Percentiles rank a stretch among this genome's conserved stretches.
phyloP scores from a whole-genome alignment of 78 protist genomes.

The Dictyostelium firmibasis region DNA sequence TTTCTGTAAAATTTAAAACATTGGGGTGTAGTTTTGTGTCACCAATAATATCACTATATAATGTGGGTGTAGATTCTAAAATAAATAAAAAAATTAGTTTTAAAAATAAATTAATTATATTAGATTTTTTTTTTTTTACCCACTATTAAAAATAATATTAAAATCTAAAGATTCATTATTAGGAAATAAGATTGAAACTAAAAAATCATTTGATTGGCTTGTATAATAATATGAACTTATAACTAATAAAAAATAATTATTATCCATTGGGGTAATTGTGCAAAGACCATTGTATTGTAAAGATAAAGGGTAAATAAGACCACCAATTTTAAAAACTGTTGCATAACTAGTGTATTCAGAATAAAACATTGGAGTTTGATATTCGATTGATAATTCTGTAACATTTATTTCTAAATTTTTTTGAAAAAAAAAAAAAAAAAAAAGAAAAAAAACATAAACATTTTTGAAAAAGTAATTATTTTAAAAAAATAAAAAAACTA shows the following conservation, averaged over 20 bases:
- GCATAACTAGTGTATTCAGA: background rate
- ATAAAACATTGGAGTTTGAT: background rate
- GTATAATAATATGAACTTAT: background rate
- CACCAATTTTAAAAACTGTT: background rate
- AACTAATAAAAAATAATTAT: too few species aligned
- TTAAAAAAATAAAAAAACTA: too few species aligned
- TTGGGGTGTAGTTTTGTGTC: background rate
- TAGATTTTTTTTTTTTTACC: background rate
- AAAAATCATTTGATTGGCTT: background rate
- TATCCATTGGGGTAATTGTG: background rate
- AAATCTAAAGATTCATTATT: background rate
- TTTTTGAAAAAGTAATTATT: too few species aligned
- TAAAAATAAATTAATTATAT: too few species aligned
- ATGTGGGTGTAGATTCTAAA: background rate
- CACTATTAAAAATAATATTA: background rate
- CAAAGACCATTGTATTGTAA: background rate
- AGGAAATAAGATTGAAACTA: background rate
- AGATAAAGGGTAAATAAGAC: background rate
- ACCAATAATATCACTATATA: background rate
- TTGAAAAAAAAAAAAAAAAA: too few species aligned
- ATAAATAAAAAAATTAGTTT: background rate
- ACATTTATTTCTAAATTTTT: background rate
- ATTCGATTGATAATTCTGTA: background rate
- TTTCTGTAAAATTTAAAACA: background rate
- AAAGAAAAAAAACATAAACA: too few species aligned